phyloP scores from a whole-genome alignment of 177 flowering plant species.

The Vitis hybrid region DNA sequence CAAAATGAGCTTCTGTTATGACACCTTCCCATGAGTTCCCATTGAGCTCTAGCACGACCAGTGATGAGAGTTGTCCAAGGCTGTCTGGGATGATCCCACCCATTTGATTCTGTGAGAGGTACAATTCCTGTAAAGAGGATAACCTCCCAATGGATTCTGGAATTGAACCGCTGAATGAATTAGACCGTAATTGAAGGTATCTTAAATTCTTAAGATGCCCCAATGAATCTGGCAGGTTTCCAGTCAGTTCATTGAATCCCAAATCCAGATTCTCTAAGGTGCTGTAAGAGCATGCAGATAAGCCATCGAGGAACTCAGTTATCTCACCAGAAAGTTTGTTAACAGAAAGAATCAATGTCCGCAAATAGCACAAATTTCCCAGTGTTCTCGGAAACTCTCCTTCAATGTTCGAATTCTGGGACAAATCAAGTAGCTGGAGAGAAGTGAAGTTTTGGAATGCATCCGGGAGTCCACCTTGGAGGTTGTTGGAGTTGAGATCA shows the following conservation, averaged over 20 bases:
- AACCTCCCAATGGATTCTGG: slow-evolving; percentile 22
- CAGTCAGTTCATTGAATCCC: slow-evolving; percentile 8
- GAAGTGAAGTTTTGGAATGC: slow-evolving; percentile 2
- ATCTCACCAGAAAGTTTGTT: slow-evolving; percentile 11
- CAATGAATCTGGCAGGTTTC: slow-evolving; percentile 13
- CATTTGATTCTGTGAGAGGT: slow-evolving; percentile 14
- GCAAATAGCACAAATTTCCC: too few relatives aligned
- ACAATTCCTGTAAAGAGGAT: slow-evolving; percentile 8
- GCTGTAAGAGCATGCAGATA: background rate
- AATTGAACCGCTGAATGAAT: slow-evolving; percentile 22
- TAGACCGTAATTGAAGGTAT: slow-evolving; percentile 2
- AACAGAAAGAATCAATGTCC: too few relatives aligned
- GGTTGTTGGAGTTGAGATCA: slow-evolving; percentile 6
- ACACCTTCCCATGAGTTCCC: slow-evolving; percentile 13
- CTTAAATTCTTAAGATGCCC: slow-evolving; percentile 11
- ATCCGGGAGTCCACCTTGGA: slow-evolving; percentile 18
- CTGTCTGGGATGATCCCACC: slow-evolving; percentile 20
- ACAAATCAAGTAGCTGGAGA: slow-evolving; percentile 15
- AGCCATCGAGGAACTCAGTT: background rate
- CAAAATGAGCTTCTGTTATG: slow-evolving; percentile 27
- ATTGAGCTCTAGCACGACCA: slow-evolving; percentile 7
- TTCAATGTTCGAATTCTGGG: background rate
- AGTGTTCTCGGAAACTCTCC: too few relatives aligned
- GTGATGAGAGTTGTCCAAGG: slow-evolving; percentile 19
- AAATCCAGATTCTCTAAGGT: too few relatives aligned